Percentiles rank a stretch among this genome's conserved stretches.
Conservation (phyloP, 805 yeast genomes). For the Candida nanaspora region DNA sequence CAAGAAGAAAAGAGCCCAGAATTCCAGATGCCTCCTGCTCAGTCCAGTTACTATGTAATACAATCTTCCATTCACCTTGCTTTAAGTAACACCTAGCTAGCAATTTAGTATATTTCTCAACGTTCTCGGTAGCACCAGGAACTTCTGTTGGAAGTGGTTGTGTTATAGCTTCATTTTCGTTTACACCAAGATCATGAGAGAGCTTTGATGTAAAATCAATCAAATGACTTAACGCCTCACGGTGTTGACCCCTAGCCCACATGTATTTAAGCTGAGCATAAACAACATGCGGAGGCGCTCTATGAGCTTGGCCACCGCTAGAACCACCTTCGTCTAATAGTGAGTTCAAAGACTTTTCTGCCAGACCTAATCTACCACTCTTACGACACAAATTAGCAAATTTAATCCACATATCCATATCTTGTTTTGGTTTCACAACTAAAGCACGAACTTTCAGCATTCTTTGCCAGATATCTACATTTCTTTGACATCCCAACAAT, state of each 20-base stretch:
- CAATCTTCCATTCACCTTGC: conserved; percentile 98
- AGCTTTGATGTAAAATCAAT: conserved; percentile 87
- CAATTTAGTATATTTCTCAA: conserved; percentile 74
- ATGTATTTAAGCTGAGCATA: conserved; percentile 94
- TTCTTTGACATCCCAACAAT: conserved; percentile 86
- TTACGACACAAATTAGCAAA: conserved; percentile 95
- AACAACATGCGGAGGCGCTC: conserved; percentile 95
- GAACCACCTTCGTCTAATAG: conserved; percentile 58
- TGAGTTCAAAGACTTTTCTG: conserved; percentile 83
- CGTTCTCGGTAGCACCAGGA: conserved; percentile 67
- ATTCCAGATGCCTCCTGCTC: conserved; percentile 67
- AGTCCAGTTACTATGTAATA: conserved; percentile 73
- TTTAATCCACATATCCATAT: conserved; percentile 96
- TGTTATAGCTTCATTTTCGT: conserved; percentile 79
- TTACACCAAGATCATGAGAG: conserved; percentile 81
- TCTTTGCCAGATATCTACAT: conserved; percentile 98
- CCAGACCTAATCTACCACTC: conserved; percentile 85
- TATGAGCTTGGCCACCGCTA: conserved; percentile 34
- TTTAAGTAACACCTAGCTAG: conserved; percentile 92
- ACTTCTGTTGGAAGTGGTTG: conserved; percentile 74
- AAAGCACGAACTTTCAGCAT: conserved; percentile 88
- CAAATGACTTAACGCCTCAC: conserved; percentile 78
- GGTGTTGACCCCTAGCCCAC: conserved; percentile 92
- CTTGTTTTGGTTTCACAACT: conserved; percentile 91
- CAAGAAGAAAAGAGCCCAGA: conserved; percentile 83